Percentiles rank a stretch among this genome's conserved stretches.
Evolutionary conservation across 176 grass and related monocot genomes (phyloP).

Genomic region (Otatea glauca): DNA sequence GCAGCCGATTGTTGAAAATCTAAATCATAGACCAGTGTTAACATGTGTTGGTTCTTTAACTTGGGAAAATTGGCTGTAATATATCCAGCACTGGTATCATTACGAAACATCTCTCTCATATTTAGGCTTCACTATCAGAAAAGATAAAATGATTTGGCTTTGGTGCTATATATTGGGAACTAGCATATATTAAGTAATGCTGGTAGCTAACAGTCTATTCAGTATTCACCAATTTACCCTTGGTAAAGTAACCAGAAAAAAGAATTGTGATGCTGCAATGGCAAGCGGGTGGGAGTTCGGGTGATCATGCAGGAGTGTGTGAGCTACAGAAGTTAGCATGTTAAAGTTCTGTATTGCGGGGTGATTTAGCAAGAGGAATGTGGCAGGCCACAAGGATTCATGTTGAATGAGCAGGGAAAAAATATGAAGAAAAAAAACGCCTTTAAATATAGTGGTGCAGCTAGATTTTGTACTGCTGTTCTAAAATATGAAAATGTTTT

Average conservation of each 20-base stretch:
- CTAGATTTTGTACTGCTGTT: neutral
- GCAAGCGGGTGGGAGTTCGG: no score
- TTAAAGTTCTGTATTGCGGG: neutral
- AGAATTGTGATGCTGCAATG: neutral
- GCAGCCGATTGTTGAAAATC: neutral
- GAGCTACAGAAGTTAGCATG: neutral
- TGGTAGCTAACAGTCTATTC: neutral
- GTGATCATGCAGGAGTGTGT: neutral
- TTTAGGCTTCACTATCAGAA: neutral
- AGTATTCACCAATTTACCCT: neutral
- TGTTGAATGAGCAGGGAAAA: neutral
- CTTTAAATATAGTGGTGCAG: neutral
- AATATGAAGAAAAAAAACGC: no score
- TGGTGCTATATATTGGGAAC: neutral
- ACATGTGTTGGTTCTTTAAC: neutral
- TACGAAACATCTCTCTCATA: neutral
- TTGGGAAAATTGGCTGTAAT: constrained; percentile 23
- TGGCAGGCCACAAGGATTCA: neutral
- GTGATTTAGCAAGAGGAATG: neutral
- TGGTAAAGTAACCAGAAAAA: neutral
- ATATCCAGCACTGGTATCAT: neutral
- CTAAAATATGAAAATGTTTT: neutral
- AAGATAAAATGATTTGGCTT: neutral
- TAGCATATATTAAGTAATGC: neutral
- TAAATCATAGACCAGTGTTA: neutral